Evolutionary conservation across 2,329 filamentous ascomycete genomes (phyloP).

Genomic region (Colletotrichum zoysiae): DNA sequence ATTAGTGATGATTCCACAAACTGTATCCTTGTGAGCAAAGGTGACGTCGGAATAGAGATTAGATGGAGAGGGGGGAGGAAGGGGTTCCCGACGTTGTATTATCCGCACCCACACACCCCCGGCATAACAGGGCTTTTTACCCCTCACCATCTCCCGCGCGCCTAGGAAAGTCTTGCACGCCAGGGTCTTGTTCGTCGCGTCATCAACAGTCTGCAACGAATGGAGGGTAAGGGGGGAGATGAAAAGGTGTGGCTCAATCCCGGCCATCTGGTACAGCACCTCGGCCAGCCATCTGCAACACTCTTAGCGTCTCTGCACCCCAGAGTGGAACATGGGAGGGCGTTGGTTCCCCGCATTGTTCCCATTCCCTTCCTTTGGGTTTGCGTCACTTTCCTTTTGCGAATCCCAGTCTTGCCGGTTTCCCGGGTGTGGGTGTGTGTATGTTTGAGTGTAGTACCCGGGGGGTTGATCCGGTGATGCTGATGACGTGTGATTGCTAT

Average conservation of each 20-base stretch:
- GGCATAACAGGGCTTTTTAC: slow-evolving; percentile 1
- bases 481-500: slow-evolving; percentile 1
- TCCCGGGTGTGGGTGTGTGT: background rate
- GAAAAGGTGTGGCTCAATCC: slow-evolving; percentile 9
- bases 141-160: slow-evolving; percentile 26
- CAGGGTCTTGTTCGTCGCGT: slow-evolving; percentile 7
- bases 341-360: background rate
- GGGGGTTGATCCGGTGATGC: background rate
- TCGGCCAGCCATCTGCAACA: background rate
- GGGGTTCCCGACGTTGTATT: slow-evolving; percentile 7
- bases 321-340: background rate
- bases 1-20: background rate
- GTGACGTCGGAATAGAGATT: slow-evolving; percentile 35
- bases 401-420: too few relatives aligned
- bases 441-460: background rate
- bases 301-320: background rate
- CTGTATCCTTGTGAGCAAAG: background rate
- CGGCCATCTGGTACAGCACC: background rate
- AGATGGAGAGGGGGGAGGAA: slow-evolving; percentile 8
- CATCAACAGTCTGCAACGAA: slow-evolving; percentile 6
- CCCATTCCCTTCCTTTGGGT: background rate
- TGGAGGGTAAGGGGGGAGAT: background rate
- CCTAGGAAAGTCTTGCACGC: slow-evolving; percentile 27
- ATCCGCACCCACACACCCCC: slow-evolving; percentile 16
- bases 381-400: background rate